Conservation (phyloP, 257 asterid species). For the Fraxinus excelsior region DNA sequence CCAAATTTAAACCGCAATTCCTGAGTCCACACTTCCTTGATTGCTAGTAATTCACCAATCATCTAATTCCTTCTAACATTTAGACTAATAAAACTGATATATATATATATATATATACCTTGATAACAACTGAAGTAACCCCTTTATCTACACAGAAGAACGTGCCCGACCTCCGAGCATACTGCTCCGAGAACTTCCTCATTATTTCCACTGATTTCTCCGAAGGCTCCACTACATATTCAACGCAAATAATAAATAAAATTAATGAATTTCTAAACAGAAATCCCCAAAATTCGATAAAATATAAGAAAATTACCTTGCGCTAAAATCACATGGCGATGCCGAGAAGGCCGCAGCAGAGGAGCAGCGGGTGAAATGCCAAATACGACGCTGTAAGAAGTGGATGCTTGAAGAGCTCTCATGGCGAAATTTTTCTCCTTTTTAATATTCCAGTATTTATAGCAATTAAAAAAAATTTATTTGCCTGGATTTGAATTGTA, state of each 20-base stretch:
- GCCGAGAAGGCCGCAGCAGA: conserved; percentile 44
- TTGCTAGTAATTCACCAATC: neutral
- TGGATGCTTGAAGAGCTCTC: conserved; percentile 82
- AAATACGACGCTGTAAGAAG: conserved; percentile 68
- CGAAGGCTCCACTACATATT: conserved; percentile 70
- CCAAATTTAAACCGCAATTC: neutral
- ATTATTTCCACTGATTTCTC: conserved; percentile 90
- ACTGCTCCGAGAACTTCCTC: conserved; percentile 99
- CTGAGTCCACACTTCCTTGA: neutral
- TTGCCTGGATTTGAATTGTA: neutral
- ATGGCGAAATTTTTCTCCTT: conserved; percentile 41
- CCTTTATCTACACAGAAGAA: conserved; percentile 92
- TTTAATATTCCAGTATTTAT: neutral
- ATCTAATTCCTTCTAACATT: neutral
- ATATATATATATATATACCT: conserved; percentile 36
- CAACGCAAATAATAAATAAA: conserved; percentile 19
- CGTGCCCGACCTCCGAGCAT: conserved; percentile 83
- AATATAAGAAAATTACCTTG: conserved; percentile 39
- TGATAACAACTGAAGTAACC: conserved; percentile 87
- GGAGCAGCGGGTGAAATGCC: conserved; percentile 49
- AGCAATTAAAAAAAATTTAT: neutral
- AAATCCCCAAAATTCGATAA: neutral
- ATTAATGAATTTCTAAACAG: neutral
- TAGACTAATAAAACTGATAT: neutral
- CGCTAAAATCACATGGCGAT: conserved; percentile 47